Conservation (phyloP, 345 rosid genomes). For the Aethionema arabicum region DNA sequence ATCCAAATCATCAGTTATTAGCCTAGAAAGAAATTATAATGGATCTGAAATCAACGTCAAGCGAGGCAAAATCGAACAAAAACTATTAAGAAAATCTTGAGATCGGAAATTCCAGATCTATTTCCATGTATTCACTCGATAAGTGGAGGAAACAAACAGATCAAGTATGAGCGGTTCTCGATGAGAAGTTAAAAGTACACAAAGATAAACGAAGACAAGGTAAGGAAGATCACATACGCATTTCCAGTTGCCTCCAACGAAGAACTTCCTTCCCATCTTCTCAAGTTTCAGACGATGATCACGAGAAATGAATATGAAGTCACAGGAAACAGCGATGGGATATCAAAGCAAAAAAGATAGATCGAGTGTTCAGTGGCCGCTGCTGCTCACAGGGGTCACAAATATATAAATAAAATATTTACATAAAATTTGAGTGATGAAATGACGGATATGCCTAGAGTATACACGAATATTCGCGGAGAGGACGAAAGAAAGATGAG, state of each 20-base stretch:
- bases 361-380: conserved; percentile 37
- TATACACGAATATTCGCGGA: conserved; percentile 21
- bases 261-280: conserved; percentile 75
- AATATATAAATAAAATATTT: conserved; percentile 13
- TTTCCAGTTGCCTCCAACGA: conserved; percentile 98
- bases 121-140: conserved; percentile 13
- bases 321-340: conserved; percentile 11
- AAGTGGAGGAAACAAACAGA: conserved; percentile 20
- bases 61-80: background rate
- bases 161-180: background rate
- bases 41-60: conserved; percentile 5
- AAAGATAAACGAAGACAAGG: background rate
- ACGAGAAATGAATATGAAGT: conserved; percentile 24
- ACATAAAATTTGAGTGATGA: background rate
- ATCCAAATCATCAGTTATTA: conserved; percentile 8
- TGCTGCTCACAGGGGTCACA: conserved; percentile 28
- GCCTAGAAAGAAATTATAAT: background rate
- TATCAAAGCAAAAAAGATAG: conserved; percentile 18
- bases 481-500: background rate
- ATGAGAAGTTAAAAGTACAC: background rate
- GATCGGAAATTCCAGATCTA: conserved; percentile 3
- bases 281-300: conserved; percentile 28
- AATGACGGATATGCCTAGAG: conserved; percentile 18
- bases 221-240: conserved; percentile 55
- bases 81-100: background rate